These are phyloP conservation scores for Fusarium sacchari DNA, from an alignment of 2,329 filamentous ascomycete genomes.

Conservation along the genomic window DNA sequence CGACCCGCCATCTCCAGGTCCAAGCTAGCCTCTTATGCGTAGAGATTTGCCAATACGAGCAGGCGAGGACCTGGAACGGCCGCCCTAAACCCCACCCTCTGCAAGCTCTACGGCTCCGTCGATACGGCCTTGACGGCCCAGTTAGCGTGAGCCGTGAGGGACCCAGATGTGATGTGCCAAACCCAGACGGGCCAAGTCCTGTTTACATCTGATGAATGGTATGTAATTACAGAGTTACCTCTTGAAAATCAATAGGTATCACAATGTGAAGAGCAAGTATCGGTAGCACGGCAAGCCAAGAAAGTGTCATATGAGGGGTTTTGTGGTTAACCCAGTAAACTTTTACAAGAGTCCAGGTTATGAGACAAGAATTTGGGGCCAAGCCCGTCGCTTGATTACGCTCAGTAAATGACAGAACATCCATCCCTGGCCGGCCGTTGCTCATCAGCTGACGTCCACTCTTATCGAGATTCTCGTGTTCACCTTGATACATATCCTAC, in stretches of 20 bases:
- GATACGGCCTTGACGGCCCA: constrained; percentile 19
- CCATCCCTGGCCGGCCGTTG: neutral
- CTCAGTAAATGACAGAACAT: neutral
- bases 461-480: neutral
- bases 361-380: neutral
- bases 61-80: constrained; percentile 14
- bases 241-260: neutral
- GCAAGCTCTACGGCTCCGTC: neutral
- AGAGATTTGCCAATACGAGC: constrained; percentile 38
- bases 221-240: neutral
- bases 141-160: constrained; percentile 1
- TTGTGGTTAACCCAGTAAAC: neutral
- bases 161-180: neutral
- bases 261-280: neutral
- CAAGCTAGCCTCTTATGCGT: neutral
- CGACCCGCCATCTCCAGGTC: neutral
- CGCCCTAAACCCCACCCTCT: constrained; percentile 17
- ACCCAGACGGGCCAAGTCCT: constrained; percentile 27
- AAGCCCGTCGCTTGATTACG: neutral
- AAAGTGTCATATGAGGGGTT: neutral
- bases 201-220: constrained; percentile 7
- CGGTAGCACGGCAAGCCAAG: constrained; percentile 4
- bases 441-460: neutral
- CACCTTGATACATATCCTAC: neutral
- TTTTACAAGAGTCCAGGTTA: neutral